Percentiles rank a stretch among this genome's conserved stretches.
These are phyloP conservation scores for Ceratocystis colombiana DNA, from an alignment of 2,329 filamentous ascomycete genomes.

Conservation along the genomic window DNA sequence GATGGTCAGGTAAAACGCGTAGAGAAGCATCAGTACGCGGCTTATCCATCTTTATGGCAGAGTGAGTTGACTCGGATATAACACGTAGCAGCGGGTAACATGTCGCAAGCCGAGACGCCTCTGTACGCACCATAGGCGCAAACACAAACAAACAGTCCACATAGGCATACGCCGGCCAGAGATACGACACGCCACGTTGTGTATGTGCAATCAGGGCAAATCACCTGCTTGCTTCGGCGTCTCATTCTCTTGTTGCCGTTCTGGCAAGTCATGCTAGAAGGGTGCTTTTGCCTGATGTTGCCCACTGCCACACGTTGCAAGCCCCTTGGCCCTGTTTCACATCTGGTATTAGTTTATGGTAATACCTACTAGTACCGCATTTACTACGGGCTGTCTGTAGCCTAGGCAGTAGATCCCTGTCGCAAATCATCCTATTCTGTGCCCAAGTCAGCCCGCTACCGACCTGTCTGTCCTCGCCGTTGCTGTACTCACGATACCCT, in stretches of 20 bases:
- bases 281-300: background rate
- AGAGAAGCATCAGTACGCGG: background rate
- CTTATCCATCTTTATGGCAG: background rate
- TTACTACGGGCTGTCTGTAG: background rate
- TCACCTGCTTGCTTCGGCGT: too few species aligned
- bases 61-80: background rate
- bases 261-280: background rate
- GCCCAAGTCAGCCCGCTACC: too few species aligned
- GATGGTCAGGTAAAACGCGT: background rate
- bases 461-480: too few species aligned
- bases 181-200: background rate
- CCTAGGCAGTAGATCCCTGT: background rate
- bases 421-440: too few species aligned
- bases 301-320: constrained; percentile 5
- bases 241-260: background rate
- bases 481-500: too few species aligned
- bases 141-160: background rate
- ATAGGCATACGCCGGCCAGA: background rate
- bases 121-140: background rate
- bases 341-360: background rate
- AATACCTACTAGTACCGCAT: background rate
- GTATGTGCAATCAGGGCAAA: too few species aligned
- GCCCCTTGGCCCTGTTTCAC: constrained; percentile 15
- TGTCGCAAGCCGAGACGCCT: constrained; percentile 11
- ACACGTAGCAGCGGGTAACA: constrained; percentile 8